Evolutionary conservation across 345 rosid species (phyloP), one percentile per base, ranked within the genome.

Genomic region (Erodium maritimum): DNA sequence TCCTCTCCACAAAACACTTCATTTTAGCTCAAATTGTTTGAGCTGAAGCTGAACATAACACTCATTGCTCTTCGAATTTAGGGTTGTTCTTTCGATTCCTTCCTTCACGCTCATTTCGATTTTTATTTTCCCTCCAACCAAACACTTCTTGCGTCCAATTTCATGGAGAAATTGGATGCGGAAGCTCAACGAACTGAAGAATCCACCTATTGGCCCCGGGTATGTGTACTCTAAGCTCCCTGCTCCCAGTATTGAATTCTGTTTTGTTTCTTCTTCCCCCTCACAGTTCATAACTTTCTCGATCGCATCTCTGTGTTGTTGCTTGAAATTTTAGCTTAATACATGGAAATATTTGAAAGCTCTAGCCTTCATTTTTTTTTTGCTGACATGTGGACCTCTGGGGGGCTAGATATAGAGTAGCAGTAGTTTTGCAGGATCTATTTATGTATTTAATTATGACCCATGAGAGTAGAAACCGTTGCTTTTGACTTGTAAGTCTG

Each of bases 201-300:
- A 50, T 24, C 63, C 54, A 29, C 65, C 33, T 61, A 53, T 53
- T 17, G 21, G 1, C 5, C 57, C 55, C 65, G 52, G 57, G 65
- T 34, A 7, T 20, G 23, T 48, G 13, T 46, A 45, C 22, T 52
- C 22, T 48, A 1, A 5, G 46, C 46, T 37, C 13, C 14, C 1
- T 5, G 10, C 11, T 37, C 46, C 10, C 46, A 37, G 8, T 37
- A 6, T 37, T 37, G 46, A 37, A 25, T 25, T 25, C 3, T 25
- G 3, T 25, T 37, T 37, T 37, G 46, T 37, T 37, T 37, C 34
- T 29, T n/a, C n/a, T n/a, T n/a, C 34, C 8, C 5, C 34, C 8
- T 29, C 34, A 29, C 46, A 37, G 46, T 12, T 37, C 14, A 1
- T 37, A 12, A 4, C 13, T 37, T 37, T 37, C 46, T 37, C 46